Evolutionary conservation across 2,329 filamentous ascomycete species (phyloP).

Genomic region (Alternaria arbusti): DNA sequence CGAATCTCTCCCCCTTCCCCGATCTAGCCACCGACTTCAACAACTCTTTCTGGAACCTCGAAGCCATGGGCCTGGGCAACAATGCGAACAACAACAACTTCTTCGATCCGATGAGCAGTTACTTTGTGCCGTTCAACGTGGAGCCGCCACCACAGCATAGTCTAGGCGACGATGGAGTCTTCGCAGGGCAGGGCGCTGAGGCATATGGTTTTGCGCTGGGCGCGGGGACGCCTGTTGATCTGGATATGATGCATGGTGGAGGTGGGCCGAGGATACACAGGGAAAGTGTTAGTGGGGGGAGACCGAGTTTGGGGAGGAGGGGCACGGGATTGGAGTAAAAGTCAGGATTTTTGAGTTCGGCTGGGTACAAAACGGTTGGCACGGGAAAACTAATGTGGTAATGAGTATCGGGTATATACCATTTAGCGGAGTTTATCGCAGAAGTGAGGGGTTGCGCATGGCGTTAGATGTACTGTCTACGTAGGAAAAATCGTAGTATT

Average conservation of each 20-base stretch:
- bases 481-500: too few relatives aligned
- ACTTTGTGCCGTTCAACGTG: constrained; percentile 94
- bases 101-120: constrained; percentile 66
- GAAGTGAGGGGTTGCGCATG: too few relatives aligned
- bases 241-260: constrained; percentile 18
- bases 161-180: constrained; percentile 47
- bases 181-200: constrained; percentile 22
- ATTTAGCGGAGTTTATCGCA: too few relatives aligned
- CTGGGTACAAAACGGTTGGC: too few relatives aligned
- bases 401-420: neutral
- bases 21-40: constrained; percentile 42
- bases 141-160: constrained; percentile 64
- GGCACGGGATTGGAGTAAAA: constrained; percentile 13
- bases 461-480: too few relatives aligned
- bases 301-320: neutral
- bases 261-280: neutral
- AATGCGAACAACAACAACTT: constrained; percentile 32
- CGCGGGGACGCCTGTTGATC: constrained; percentile 14
- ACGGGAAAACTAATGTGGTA: neutral
- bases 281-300: constrained; percentile 3
- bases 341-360: too few relatives aligned
- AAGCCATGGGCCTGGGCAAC: constrained; percentile 34
- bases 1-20: constrained; percentile 37
- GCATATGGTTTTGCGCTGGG: constrained; percentile 18
- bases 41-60: constrained; percentile 43